phyloP scores from a whole-genome alignment of 257 asterid species.

The Solanum clarkiae region DNA sequence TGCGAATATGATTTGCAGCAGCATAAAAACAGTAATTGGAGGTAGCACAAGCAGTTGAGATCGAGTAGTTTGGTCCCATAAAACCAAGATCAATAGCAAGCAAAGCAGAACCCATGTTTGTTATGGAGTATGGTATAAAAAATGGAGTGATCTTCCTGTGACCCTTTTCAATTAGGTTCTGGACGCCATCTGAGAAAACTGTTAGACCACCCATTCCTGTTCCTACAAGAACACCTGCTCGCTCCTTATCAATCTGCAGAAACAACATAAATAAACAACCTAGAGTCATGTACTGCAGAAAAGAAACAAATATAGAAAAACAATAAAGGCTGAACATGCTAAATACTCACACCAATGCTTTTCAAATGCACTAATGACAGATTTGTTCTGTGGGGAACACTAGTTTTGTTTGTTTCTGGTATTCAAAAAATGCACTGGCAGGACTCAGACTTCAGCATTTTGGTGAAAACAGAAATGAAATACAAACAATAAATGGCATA shows the following conservation, averaged over 20 bases:
- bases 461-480: background rate
- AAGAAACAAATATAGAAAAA: background rate
- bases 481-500: background rate
- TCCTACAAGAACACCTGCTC: conserved; percentile 86
- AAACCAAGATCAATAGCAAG: conserved; percentile 91
- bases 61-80: conserved; percentile 94
- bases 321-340: background rate
- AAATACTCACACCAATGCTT: background rate
- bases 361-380: background rate
- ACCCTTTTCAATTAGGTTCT: conserved; percentile 75
- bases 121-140: conserved; percentile 86
- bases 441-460: background rate
- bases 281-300: background rate
- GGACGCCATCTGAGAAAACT: conserved; percentile 81
- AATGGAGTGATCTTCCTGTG: conserved; percentile 78
- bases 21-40: conserved; percentile 90
- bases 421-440: background rate
- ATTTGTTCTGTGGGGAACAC: background rate
- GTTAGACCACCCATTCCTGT: conserved; percentile 96
- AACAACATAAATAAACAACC: background rate
- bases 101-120: conserved; percentile 95
- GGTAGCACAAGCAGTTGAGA: conserved; percentile 97
- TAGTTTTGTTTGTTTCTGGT: background rate
- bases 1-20: conserved; percentile 90
- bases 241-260: conserved; percentile 68